Percentiles rank a stretch among this genome's conserved stretches.
Conservation (phyloP, 495 filamentous ascomycete genomes). For the Penicillium macrosclerotiorum region DNA sequence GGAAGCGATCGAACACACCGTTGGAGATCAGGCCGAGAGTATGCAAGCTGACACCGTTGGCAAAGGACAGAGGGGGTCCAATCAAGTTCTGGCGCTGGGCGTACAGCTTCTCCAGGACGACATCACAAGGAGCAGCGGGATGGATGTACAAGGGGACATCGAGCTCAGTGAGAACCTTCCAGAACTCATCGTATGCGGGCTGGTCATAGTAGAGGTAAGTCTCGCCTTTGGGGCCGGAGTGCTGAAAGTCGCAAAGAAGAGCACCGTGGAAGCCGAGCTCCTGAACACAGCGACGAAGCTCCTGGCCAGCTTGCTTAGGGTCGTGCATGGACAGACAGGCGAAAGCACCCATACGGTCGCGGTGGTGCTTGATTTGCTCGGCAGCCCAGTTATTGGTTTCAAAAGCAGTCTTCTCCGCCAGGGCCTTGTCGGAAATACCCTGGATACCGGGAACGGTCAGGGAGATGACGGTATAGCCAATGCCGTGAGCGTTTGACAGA, state of each 20-base stretch:
- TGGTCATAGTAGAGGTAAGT: neutral
- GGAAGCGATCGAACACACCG: slow-evolving; percentile 39
- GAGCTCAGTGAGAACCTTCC: neutral
- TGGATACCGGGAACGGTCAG: slow-evolving; percentile 1
- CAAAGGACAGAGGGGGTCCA: slow-evolving; percentile 34
- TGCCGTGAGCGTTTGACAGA: slow-evolving; percentile 1
- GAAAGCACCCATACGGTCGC: neutral
- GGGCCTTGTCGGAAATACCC: neutral
- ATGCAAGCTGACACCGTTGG: slow-evolving; percentile 36
- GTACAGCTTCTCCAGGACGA: slow-evolving; percentile 34
- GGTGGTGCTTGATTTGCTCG: neutral
- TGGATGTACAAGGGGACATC: slow-evolving; percentile 8
- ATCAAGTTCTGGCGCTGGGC: slow-evolving; percentile 21
- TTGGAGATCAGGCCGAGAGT: slow-evolving; percentile 39
- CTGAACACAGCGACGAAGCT: neutral
- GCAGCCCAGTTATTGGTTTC: neutral
- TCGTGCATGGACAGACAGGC: slow-evolving; percentile 9
- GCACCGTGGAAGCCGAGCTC: neutral
- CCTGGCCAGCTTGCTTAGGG: slow-evolving; percentile 1
- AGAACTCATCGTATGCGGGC: neutral
- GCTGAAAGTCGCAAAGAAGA: neutral
- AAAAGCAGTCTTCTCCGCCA: neutral
- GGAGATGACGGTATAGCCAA: slow-evolving; percentile 7
- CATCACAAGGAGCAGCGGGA: too few species aligned
- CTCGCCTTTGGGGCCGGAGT: neutral